phyloP scores from a whole-genome alignment of 768 basidiomycete species.

The Auriculariales sp. region DNA sequence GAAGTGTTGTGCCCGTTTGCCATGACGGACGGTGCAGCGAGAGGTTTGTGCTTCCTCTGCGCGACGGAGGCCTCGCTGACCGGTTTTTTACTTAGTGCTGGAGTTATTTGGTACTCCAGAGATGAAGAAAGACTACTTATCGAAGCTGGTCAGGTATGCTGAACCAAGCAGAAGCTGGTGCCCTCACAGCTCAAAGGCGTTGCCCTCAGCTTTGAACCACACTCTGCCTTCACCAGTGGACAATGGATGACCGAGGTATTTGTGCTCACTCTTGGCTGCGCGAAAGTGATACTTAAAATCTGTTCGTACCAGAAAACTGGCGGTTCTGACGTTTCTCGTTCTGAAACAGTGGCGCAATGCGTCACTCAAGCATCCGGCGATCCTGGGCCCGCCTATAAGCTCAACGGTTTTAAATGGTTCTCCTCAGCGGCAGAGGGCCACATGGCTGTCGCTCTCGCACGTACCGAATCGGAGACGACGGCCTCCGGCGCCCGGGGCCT shows the following conservation, averaged over 20 bases:
- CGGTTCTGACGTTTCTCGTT: constrained; percentile 11
- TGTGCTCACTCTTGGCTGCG: background rate
- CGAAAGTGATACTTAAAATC: background rate
- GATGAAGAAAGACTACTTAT: constrained; percentile 43
- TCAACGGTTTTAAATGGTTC: constrained; percentile 75
- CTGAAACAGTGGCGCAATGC: constrained; percentile 21
- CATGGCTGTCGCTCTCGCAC: constrained; percentile 56
- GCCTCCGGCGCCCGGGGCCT: constrained; percentile 44
- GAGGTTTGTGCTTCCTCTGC: constrained; percentile 22
- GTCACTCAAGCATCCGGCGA: constrained; percentile 26
- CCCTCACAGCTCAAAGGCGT: background rate
- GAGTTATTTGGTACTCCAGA: constrained; percentile 46
- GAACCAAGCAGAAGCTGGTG: background rate
- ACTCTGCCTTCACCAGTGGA: constrained; percentile 50
- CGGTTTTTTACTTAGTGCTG: constrained; percentile 25
- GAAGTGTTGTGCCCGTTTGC: constrained; percentile 58
- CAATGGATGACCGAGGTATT: constrained; percentile 76
- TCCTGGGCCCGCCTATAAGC: constrained; percentile 31
- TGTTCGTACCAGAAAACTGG: constrained; percentile 8
- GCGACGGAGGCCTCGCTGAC: background rate
- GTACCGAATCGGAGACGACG: constrained; percentile 38
- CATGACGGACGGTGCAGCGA: constrained; percentile 69
- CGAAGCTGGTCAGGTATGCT: constrained; percentile 44
- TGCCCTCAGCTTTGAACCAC: constrained; percentile 40
- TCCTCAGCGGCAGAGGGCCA: constrained; percentile 71